These are phyloP conservation scores for Craterostigma plantagineum DNA, from an alignment of 257 asterid species.

Conservation along the genomic window DNA sequence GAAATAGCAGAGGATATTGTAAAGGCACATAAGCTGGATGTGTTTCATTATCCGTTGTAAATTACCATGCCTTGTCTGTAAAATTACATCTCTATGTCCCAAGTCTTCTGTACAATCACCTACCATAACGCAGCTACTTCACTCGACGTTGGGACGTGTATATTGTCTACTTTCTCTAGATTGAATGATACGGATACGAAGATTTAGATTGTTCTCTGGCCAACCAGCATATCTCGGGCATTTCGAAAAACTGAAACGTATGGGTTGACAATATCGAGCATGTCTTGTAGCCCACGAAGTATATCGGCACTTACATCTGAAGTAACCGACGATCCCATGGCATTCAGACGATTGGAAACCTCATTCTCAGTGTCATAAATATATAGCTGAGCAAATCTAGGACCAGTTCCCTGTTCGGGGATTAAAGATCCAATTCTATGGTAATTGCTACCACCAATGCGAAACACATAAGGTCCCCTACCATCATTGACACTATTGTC, in stretches of 20 bases:
- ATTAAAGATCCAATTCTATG: constrained; percentile 2
- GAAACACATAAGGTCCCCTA: neutral
- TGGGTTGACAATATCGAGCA: constrained; percentile 1
- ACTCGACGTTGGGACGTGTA: no score
- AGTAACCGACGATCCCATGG: no score
- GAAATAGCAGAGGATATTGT: constrained; percentile 1
- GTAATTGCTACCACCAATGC: neutral
- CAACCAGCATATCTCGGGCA: neutral
- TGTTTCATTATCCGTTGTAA: constrained; percentile 4
- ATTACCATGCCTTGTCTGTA: neutral
- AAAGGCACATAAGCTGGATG: neutral
- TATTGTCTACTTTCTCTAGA: neutral
- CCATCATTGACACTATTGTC: neutral
- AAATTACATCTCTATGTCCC: neutral
- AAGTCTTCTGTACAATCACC: neutral
- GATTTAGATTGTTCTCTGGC: neutral
- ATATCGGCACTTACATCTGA: no score
- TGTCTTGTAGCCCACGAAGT: neutral
- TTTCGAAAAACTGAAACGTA: neutral
- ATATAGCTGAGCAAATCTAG: neutral
- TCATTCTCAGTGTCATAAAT: neutral
- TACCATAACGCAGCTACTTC: neutral
- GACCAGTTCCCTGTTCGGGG: neutral
- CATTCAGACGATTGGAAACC: neutral
- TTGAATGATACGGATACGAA: neutral